Evolutionary conservation across 2,329 filamentous ascomycete species (phyloP), one percentile per base, ranked within the genome.

Genomic region (Stachybotrys chartarum): DNA sequence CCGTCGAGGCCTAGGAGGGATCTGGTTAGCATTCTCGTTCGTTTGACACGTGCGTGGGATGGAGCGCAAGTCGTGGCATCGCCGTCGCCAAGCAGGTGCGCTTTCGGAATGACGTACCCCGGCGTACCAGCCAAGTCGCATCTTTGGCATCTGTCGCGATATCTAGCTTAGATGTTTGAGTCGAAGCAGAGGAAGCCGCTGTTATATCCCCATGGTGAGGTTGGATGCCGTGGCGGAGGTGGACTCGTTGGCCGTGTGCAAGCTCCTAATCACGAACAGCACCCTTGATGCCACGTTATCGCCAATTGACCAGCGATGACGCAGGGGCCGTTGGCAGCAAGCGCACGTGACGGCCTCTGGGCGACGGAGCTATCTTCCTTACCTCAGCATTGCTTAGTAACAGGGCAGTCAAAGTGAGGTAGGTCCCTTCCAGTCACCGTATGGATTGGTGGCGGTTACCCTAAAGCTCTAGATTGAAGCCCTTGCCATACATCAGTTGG

Each of bases 1-100:
- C 86, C 71, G 88, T 86, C 55, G 93, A 97, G 72, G 84, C 81
- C 88, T 91, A 63, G 32, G 55, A 30, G 39, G 42, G n/a, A 17
- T 39, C 35, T 49, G 10, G 60, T 65, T 54, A 65, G 62, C 58
- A 59, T 60, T 50, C 54, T 52, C 39, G 14, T 42, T 42, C 35
- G 5, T 42, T 42, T 14, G 3, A 10, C 35, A 42, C 24, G 24
- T 24, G 24, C 24, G 35, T 14, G 35, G 8, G 10, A 42, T 10
- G 35, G 35, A 10, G 10, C 35, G 14, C 14, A 42, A 42, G 10
- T 10, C 10, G 35, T 42, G 35, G 35, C 35, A 14, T 42, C 8
- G 35, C 35, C 14, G 35, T 42, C 35, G 14, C 10, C 35, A 42
- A 24, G 51, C 49, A 17, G 47, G 17, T 52, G 42, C 51, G 10